Evolutionary conservation across 768 basidiomycete genomes (phyloP), one percentile per base, ranked within the genome.

Genomic region (Phallus indusiatus): DNA sequence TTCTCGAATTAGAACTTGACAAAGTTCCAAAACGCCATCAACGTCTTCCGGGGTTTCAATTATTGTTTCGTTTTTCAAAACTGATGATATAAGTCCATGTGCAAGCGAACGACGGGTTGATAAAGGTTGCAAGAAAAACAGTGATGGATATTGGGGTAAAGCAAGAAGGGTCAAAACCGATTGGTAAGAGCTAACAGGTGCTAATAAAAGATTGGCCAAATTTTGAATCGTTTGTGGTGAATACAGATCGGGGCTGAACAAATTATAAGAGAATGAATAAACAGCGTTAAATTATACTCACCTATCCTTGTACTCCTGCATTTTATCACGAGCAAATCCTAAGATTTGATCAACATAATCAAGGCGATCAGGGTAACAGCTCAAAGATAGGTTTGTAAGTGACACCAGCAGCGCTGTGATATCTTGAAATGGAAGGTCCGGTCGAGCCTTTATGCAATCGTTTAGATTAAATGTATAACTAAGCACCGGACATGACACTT

Each of bases 321-420:
- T 82, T 70, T 97, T 96, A 21, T 82, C 80, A 5, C 84, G 84
- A 1, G 93, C 91, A 67, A 95, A 99, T 6, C 83, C 85, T 56
- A 98, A 78, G 17, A 98, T 85, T 72, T 97, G 94, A 66, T 98
- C 94, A 42, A 99, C 93, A 67, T 98, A 98, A 76, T 97, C 94
- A 53, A 98, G 79, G 64, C 91, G 79, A 67, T 98, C 95, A 1
- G 96, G 96, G 70, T 99, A 99, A 72, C 95, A 98, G 70, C 91
- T 94, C 22, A 99, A 75, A 0, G 93, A 94, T 11, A 98, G 80
- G 71, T 98, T 98, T 34, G 92, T 90, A 42, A 99, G 76, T 0
- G 96, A 99, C 17, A 98, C 94, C 55, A 97, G 78, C 18, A 98
- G 83, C 0, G 95, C 96, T 0, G 96, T 98, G 69, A 97, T 86